phyloP scores from a whole-genome alignment of 2,329 filamentous ascomycete genomes.

The Phyllosticta citriasiana region DNA sequence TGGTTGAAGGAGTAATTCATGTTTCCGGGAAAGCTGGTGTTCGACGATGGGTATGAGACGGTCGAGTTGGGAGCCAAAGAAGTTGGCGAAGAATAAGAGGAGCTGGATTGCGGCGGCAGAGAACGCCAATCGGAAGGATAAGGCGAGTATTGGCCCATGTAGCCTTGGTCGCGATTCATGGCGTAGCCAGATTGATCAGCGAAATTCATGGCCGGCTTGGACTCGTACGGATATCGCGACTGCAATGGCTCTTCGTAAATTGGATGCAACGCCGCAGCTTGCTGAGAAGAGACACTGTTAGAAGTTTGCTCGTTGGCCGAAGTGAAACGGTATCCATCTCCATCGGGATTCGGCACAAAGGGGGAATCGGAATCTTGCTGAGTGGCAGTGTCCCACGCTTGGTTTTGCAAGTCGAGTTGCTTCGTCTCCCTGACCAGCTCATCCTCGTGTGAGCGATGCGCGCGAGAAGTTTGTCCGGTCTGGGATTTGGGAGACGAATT shows the following conservation, averaged over 20 bases:
- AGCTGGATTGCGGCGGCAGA: conserved; percentile 4
- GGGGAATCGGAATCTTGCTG: neutral
- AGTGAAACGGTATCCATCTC: neutral
- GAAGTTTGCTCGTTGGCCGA: neutral
- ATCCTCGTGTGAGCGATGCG: neutral
- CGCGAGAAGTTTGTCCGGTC: neutral
- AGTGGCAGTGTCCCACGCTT: neutral
- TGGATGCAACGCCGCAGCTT: neutral
- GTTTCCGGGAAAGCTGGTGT: conserved; percentile 5
- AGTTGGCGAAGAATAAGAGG: conserved; percentile 3
- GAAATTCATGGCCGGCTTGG: conserved; percentile 3
- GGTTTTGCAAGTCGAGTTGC: conserved; percentile 2
- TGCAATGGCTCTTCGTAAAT: conserved; percentile 5
- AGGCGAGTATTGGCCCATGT: conserved; percentile 5
- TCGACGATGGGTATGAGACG: conserved; percentile 4
- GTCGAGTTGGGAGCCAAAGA: conserved; percentile 6
- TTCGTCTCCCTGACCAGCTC: conserved; percentile 2
- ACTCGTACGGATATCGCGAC: conserved; percentile 3
- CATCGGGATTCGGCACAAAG: neutral
- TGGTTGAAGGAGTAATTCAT: conserved; percentile 7
- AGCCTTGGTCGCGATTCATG: conserved; percentile 7
- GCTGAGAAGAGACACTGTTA: neutral
- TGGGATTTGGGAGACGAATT: conserved; percentile 3
- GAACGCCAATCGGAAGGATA: conserved; percentile 6
- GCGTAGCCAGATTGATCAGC: conserved; percentile 2